Evolutionary conservation across 83 land plant genomes (phyloP), one percentile per base, ranked within the genome.

Genomic region (Diphasiastrum complanatum): DNA sequence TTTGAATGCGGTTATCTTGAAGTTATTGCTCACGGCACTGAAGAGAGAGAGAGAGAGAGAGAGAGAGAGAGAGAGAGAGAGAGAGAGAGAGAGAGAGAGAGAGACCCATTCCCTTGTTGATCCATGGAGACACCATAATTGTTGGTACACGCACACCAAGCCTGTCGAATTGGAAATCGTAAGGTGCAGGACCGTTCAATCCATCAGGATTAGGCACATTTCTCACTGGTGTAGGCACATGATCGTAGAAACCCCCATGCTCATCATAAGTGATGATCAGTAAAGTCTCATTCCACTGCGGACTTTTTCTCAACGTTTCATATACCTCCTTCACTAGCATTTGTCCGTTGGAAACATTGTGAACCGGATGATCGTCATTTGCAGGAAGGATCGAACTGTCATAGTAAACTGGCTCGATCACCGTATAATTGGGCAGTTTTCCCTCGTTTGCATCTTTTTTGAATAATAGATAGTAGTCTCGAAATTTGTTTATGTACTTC

Each of bases 211-310:
- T n/a, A n/a, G n/a, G n/a, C n/a, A 54, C 33, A 6, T 54, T 25
- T 5, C 25, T 14, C 58, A 54, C 5, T 8, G 58, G 58, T 8
- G 58, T 54, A 6, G 58, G 33, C 11, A 54, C 58, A 25, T 54
- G 58, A 28, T 54, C 58, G n/a, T 23, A 54, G 58, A 54, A 54
- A 10, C 58, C 58, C 24, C 58, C 58, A 25, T 54, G 58, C 33
- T 54, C 58, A 54, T n/a, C n/a, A n/a, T n/a, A n/a, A n/a, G n/a
- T n/a, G n/a, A n/a, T n/a, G n/a, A n/a, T n/a, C n/a, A n/a, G 33
- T n/a, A 54, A n/a, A 4, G 58, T 54, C 33, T 54, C 36, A 25
- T 54, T 54, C 58, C 58, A 54, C 58, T 54, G 58, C 5, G 58
- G 58, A 25, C 58, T 54, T 22, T 28, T 14, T 54, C 58, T 14